Base-by-base conservation (phyloP, 768 basidiomycete genomes). In the Psilocybe azurescens region DNA sequence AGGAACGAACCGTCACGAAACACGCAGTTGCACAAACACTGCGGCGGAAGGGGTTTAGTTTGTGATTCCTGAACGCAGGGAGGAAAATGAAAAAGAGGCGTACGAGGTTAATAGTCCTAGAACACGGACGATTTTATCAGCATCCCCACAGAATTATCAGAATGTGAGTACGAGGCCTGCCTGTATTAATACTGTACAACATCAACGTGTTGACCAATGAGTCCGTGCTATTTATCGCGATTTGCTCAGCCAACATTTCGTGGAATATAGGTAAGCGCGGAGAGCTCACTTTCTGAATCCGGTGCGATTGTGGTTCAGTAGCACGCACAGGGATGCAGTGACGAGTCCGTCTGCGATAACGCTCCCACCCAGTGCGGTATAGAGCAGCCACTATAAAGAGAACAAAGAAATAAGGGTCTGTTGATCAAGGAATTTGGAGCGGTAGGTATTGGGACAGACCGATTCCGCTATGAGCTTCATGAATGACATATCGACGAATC, bases 11-110 rank as follows among this genome's bases (percentile, higher is more conserved):
- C 11, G 71, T 72, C n/a, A 72, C 68, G 53, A 72, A 72, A 28
- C 71, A 72, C 7, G 68, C 71, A 9, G 63, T 70, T 14, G 71
- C 69, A 28, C 69, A 72, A 14, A 72, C 38, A 13, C 70, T 70
- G 38, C 7, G 29, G 20, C 16, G 41, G 10, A 44, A 33, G 20
- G 36, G 32, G 13, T 24, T 36, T n/a, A 36, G 9, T 9, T 39
- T 20, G 46, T 32, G 41, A 20, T 28, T 29, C 28, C 14, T 14
- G 28, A 36, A 16, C 14, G 49, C 46, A 32, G 5, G n/a, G 5
- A 38, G 18, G 13, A 24, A 8, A 11, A 48, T 33, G 36, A 59
- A 36, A n/a, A 14, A 58, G 39, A 28, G 18, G 58, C 66, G 18
- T 61, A 67, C 70, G 68, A 69, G 10, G 70, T 72, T n/a, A 72